A percentile compares a stretch with the other conserved stretches of the same genome.
phyloP scores from a whole-genome alignment of 257 asterid species.

The Nemophila menziesii region DNA sequence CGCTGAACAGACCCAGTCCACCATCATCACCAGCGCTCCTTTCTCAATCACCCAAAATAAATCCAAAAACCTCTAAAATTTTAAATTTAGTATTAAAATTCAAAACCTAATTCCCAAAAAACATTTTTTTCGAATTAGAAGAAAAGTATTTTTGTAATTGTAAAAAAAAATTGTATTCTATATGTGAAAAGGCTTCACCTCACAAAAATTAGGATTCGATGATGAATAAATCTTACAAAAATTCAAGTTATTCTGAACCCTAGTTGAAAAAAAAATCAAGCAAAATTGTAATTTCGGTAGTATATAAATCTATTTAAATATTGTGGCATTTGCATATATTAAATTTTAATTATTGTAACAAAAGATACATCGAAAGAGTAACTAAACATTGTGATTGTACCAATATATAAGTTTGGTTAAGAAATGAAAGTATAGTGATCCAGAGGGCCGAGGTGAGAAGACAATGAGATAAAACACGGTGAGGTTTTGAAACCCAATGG shows the following conservation, averaged over 20 bases:
- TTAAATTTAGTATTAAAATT: background rate
- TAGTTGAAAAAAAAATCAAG: slow-evolving; percentile 22
- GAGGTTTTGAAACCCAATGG: slow-evolving; percentile 10
- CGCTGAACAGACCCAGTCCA: slow-evolving; percentile 38
- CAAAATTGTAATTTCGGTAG: slow-evolving; percentile 32
- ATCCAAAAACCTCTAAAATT: background rate
- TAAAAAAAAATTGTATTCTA: background rate
- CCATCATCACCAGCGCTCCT: slow-evolving; percentile 15
- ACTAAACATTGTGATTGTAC: too few relatives aligned
- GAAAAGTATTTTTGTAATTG: background rate
- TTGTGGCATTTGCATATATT: slow-evolving; percentile 17
- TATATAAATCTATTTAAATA: slow-evolving; percentile 16
- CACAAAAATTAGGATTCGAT: background rate
- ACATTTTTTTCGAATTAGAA: too few relatives aligned
- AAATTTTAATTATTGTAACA: background rate
- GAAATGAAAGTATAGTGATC: slow-evolving; percentile 6
- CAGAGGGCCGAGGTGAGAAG: slow-evolving; percentile 6
- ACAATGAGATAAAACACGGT: slow-evolving; percentile 1
- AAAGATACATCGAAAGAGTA: too few relatives aligned
- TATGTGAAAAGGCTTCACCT: background rate
- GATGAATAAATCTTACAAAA: too few relatives aligned
- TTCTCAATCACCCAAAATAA: slow-evolving; percentile 6
- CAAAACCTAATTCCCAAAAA: background rate
- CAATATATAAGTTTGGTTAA: slow-evolving; percentile 1
- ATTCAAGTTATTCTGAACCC: background rate